Evolutionary conservation across 306 rosid genomes (phyloP).

Genomic region (Lathyrus oleraceus): DNA sequence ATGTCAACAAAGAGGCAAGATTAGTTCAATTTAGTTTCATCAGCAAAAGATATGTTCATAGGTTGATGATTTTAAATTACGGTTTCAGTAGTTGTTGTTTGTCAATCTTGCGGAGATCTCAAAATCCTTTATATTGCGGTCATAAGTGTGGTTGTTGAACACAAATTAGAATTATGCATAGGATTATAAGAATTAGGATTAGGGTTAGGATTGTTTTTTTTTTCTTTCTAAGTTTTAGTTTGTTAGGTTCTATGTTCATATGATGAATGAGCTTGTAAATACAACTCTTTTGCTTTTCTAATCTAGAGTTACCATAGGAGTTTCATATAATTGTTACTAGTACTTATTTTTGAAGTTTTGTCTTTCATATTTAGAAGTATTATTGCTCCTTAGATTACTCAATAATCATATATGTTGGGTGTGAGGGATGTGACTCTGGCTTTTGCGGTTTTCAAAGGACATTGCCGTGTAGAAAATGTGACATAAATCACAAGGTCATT

Average conservation of each 20-base stretch:
- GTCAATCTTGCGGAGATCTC: neutral
- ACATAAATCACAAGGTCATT: slow-evolving; percentile 16
- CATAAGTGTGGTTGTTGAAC: neutral
- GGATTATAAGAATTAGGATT: slow-evolving; percentile 5
- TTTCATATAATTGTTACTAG: neutral
- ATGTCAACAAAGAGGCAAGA: slow-evolving; percentile 73
- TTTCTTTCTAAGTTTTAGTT: slow-evolving; percentile 30
- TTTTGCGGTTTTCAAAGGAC: slow-evolving; percentile 38
- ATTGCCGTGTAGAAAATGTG: neutral
- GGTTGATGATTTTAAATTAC: neutral
- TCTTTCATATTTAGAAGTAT: neutral
- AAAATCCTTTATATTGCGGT: neutral
- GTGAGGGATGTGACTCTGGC: slow-evolving; percentile 10
- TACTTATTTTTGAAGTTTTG: neutral
- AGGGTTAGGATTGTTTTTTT: slow-evolving; percentile 6
- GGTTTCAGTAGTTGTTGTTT: too few species aligned
- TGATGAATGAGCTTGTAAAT: slow-evolving; percentile 38
- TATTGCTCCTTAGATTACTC: slow-evolving; percentile 15
- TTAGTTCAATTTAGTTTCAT: slow-evolving; percentile 25
- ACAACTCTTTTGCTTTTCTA: slow-evolving; percentile 1
- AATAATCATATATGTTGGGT: neutral
- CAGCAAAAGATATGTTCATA: neutral
- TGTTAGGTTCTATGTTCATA: slow-evolving; percentile 21
- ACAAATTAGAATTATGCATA: neutral
- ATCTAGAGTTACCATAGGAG: slow-evolving; percentile 6